Percentiles rank a stretch among this genome's conserved stretches.
Conservation (phyloP, 352 stramenopile genomes). For the Hyaloperonospora brassicae region DNA sequence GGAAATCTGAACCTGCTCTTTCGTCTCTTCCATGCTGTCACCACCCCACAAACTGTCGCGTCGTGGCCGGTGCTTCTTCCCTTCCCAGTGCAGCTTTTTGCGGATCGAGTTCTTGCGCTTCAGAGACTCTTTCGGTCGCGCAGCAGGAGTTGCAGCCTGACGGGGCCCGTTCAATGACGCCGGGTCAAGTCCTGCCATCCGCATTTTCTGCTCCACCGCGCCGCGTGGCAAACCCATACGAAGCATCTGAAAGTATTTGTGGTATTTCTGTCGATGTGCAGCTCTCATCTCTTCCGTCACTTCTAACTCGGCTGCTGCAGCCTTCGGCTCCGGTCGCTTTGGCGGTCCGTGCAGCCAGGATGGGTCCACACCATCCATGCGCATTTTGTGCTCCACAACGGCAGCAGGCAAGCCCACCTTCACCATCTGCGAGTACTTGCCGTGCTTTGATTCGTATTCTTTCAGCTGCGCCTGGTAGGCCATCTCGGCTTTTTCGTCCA, state of each 20-base stretch:
- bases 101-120: conserved; percentile 70
- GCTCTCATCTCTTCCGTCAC: conserved; percentile 44
- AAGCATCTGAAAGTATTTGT: conserved; percentile 83
- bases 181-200: conserved; percentile 58
- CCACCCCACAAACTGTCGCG: conserved; percentile 66
- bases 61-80: conserved; percentile 37
- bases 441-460: conserved; percentile 57
- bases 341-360: conserved; percentile 57
- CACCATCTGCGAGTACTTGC: conserved; percentile 72
- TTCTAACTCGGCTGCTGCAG: conserved; percentile 8
- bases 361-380: conserved; percentile 60
- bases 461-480: conserved; percentile 47
- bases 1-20: conserved; percentile 49
- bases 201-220: conserved; percentile 84
- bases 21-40: conserved; percentile 32
- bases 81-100: conserved; percentile 83
- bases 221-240: conserved; percentile 60
- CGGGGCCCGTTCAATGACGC: conserved; percentile 56
- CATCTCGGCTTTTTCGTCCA: conserved; percentile 34
- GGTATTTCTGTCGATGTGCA: conserved; percentile 61
- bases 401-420: conserved; percentile 61
- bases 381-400: conserved; percentile 82
- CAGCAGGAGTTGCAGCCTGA: conserved; percentile 11
- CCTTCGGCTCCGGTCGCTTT: conserved; percentile 23
- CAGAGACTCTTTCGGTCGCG: conserved; percentile 26